Base-by-base conservation (phyloP, 805 yeast species). In the Candida anglica region DNA sequence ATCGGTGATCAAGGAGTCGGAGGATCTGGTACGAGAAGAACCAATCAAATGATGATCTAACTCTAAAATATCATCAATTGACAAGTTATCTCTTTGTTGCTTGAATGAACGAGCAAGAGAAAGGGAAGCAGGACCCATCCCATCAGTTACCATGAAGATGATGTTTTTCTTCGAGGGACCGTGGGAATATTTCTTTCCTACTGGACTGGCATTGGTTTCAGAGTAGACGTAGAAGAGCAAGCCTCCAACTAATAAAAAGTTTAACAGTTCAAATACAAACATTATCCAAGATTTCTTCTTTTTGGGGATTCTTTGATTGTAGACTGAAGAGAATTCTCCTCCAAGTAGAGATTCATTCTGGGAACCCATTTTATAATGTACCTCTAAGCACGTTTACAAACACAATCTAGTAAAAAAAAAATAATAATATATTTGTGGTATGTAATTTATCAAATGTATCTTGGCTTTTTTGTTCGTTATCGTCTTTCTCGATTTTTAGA, bases 41-140 rank as follows among this genome's bases (percentile, higher is more conserved):
- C 98, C 98, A 33, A 88, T 73, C 30, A 87, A 60, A 52, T 80
- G 75, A 39, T 73, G 64, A 57, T 88, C 96, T 19, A 88, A 49
- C 7, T 64, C 57, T 42, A 86, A 66, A 14, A 75, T 58, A 45
- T 81, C 82, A 43, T 75, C 73, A 28, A 71, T 58, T 3, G 73
- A 58, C 36, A 85, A 67, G 5, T 56, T 53, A 39, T 79, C 79
- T 36, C 78, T 60, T 48, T 58, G 64, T 53, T 87, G 95, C 39
- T 72, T 72, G 63, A 75, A 88, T 15, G 84, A 76, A 41, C 96
- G 72, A 1, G 96, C 79, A 54, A 87, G 60, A 2, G 93, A 81
- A 38, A 87, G 60, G 2, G 94, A 81, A 0, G 95, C 82, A 3
- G 96, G 96, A 0, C 96, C 96, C 82, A 87, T 86, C n/a, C 96